A percentile compares a stretch with the other conserved stretches of the same genome.
These are phyloP conservation scores for Suillus alpinus DNA, from an alignment of 768 basidiomycete species.

Conservation along the genomic window DNA sequence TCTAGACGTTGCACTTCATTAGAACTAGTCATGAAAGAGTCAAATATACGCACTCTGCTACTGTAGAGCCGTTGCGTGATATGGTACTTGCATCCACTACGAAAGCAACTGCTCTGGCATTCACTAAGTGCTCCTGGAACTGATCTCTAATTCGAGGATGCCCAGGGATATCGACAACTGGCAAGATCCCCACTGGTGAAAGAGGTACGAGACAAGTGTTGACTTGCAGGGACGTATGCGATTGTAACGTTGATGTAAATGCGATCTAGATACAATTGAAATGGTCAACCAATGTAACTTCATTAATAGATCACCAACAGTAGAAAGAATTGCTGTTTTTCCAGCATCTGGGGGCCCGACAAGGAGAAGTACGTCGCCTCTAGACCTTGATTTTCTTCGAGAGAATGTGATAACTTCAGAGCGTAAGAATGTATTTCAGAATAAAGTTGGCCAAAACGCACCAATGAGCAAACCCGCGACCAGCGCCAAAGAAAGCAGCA, in stretches of 20 bases:
- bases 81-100: slow-evolving; percentile 79
- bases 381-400: slow-evolving; percentile 41
- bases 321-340: slow-evolving; percentile 75
- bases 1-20: slow-evolving; percentile 35
- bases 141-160: slow-evolving; percentile 78
- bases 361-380: slow-evolving; percentile 67
- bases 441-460: slow-evolving; percentile 25
- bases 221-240: slow-evolving; percentile 75
- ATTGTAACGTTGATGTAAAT: slow-evolving; percentile 60
- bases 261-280: slow-evolving; percentile 47
- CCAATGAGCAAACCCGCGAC: slow-evolving; percentile 44
- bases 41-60: slow-evolving; percentile 68
- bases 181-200: slow-evolving; percentile 43
- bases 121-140: slow-evolving; percentile 60
- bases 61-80: slow-evolving; percentile 68
- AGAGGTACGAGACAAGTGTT: slow-evolving; percentile 53
- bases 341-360: slow-evolving; percentile 75
- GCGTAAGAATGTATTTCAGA: not conserved
- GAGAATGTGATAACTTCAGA: slow-evolving; percentile 37
- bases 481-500: slow-evolving; percentile 40
- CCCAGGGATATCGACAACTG: slow-evolving; percentile 77
- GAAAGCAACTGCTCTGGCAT: slow-evolving; percentile 68
- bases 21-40: not conserved
- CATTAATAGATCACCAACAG: slow-evolving; percentile 42
- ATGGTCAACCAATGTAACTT: slow-evolving; percentile 9